Evolutionary conservation across 2,329 filamentous ascomycete species (phyloP).

Genomic region (Hypoxylon sp.): DNA sequence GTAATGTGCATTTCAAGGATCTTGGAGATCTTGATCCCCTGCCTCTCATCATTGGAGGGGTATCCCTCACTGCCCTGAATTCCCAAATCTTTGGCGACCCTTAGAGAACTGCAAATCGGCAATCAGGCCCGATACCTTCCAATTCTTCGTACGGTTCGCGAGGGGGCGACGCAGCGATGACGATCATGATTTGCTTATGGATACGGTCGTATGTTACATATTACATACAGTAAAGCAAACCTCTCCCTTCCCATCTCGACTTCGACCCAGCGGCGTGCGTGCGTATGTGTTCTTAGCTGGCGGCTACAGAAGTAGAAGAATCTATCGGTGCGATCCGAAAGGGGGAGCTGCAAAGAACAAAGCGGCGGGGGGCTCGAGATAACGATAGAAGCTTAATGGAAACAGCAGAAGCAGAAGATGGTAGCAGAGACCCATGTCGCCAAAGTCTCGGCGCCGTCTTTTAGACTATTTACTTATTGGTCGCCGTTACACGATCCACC

Average conservation of each 20-base stretch:
- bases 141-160: constrained; percentile 40
- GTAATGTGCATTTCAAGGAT: constrained; percentile 34
- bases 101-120: constrained; percentile 27
- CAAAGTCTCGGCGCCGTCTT: constrained; percentile 40
- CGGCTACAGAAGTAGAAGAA: constrained; percentile 29
- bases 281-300: constrained; percentile 13
- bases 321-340: constrained; percentile 49
- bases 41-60: constrained; percentile 29
- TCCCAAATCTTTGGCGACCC: constrained; percentile 29
- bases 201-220: constrained; percentile 39
- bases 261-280: constrained; percentile 32
- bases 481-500: constrained; percentile 34
- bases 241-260: constrained; percentile 21
- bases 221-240: constrained; percentile 42
- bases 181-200: constrained; percentile 36
- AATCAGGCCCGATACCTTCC: constrained; percentile 40
- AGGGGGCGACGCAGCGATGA: constrained; percentile 27
- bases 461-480: constrained; percentile 28
- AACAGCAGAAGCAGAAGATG: constrained; percentile 43
- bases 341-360: constrained; percentile 55
- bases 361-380: constrained; percentile 50
- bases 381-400: constrained; percentile 55
- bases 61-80: constrained; percentile 26
- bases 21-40: constrained; percentile 36
- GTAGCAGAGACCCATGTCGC: constrained; percentile 34